Base-by-base conservation (phyloP, 2,329 filamentous ascomycete genomes). In the Monilinia fructicola region DNA sequence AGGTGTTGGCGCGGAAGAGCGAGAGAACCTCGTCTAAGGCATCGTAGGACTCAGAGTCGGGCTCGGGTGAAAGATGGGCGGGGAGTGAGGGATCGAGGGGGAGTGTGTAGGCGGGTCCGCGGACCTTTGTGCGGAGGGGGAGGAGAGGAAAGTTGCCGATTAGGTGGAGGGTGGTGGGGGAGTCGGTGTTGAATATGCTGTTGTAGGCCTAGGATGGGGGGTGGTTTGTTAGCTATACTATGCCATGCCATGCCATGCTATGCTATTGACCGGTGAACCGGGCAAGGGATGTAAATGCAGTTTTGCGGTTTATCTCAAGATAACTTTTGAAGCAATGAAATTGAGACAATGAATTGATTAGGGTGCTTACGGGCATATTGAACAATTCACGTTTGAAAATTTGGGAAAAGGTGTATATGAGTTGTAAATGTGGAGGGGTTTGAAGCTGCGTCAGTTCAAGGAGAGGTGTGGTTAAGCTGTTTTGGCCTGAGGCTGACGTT, bases 1-100 rank as follows among this genome's bases (percentile, higher is more conserved):
- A 94, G 68, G 94, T 97, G 83, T 99, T 98, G 75, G 95, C 94
- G 71, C 95, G 92, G 85, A 98, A 99, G 60, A 98, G 86, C 16
- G 89, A 85, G 65, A 99, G 85, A 62, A 96, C 88, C 83, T 99
- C 95, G 81, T 99, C 95, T 65, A 98, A 86, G 69, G 95, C 91
- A 82, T 99, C 95, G 84, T 98, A 98, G 76, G 90, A 93, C 79
- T 97, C 92, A 79, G 87, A 89, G 78, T 95, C 92, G 60, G 93
- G 90, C 78, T 97, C 92, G 74, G 83, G 89, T 73, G 82, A 87
- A 12, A 74, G 76, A 70, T 81, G 78, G 54, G 80, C 74, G 46
- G 81, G 77, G 50, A 85, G 79, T 7, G 71, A 71, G 26, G 72
- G 48, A 46, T 73, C 85, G 75, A 79, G 89, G 79, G 87, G 87